A percentile compares a stretch with the other conserved stretches of the same genome.
These are phyloP conservation scores for Diversispora epigaea DNA, from an alignment of 192 early-diverging fungal species.

Conservation along the genomic window DNA sequence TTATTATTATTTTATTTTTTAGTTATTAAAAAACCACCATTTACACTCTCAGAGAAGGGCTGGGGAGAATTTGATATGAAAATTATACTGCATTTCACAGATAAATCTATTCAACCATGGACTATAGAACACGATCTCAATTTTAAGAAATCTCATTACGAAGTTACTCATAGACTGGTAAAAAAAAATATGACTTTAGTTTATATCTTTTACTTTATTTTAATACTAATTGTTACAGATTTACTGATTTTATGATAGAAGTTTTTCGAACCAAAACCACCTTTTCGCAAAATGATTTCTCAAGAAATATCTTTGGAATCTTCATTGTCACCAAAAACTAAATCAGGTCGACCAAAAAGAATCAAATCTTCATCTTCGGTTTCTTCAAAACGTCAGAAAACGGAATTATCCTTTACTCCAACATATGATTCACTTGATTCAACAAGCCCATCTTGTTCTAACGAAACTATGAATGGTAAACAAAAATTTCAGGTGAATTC, in stretches of 20 bases:
- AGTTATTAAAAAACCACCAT: constrained; percentile 53
- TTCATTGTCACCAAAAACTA: background rate
- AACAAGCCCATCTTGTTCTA: constrained; percentile 2
- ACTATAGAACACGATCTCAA: constrained; percentile 54
- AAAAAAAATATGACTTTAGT: background rate
- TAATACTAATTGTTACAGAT: background rate
- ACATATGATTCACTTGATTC: constrained; percentile 20
- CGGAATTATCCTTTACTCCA: background rate
- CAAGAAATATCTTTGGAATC: background rate
- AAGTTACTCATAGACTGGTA: constrained; percentile 46
- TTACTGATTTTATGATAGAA: background rate
- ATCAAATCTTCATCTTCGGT: constrained; percentile 8
- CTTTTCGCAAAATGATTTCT: background rate
- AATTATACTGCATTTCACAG: constrained; percentile 49
- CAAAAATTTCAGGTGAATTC: background rate
- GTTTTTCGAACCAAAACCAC: background rate
- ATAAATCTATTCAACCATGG: constrained; percentile 42
- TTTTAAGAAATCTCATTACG: constrained; percentile 49
- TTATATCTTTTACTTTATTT: background rate
- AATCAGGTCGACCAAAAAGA: constrained; percentile 4
- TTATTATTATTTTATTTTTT: background rate
- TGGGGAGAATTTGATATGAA: constrained; percentile 66
- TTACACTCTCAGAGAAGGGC: constrained; percentile 52
- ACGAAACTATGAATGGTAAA: constrained; percentile 4
- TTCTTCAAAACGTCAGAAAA: constrained; percentile 5